Conservation (phyloP, 306 rosid species). For the Cucumis cinereus region DNA sequence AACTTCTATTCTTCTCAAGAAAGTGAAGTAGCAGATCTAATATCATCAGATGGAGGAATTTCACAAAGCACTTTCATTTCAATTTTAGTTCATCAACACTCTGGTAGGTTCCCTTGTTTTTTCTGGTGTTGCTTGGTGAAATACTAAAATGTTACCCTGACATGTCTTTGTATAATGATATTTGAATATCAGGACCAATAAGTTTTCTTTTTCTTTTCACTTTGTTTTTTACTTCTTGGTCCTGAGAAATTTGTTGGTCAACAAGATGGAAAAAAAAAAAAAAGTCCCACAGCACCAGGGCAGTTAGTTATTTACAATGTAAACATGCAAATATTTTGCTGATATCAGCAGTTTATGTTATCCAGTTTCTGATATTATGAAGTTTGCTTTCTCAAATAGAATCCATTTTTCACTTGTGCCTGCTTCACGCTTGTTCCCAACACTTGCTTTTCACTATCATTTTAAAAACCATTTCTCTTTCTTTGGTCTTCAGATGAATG, state of each 20-base stretch:
- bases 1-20: conserved; percentile 50
- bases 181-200: conserved; percentile 18
- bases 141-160: conserved; percentile 30
- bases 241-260: conserved; percentile 4
- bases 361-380: background rate
- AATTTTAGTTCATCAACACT: conserved; percentile 34
- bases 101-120: conserved; percentile 33
- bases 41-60: conserved; percentile 23
- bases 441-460: background rate
- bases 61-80: conserved; percentile 21
- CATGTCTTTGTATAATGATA: conserved; percentile 21
- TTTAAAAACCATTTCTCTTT: background rate
- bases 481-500: background rate
- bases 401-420: background rate
- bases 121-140: conserved; percentile 16
- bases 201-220: background rate
- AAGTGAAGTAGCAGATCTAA: conserved; percentile 32
- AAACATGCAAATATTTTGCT: conserved; percentile 11
- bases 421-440: background rate
- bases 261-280: conserved; percentile 14
- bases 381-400: background rate
- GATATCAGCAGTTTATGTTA: background rate
- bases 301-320: conserved; percentile 7
- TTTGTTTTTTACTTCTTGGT: conserved; percentile 6
- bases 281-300: background rate